These are phyloP conservation scores for Gryganskiella cystojenkinii DNA, from an alignment of 192 early-diverging fungal species.

Conservation along the genomic window DNA sequence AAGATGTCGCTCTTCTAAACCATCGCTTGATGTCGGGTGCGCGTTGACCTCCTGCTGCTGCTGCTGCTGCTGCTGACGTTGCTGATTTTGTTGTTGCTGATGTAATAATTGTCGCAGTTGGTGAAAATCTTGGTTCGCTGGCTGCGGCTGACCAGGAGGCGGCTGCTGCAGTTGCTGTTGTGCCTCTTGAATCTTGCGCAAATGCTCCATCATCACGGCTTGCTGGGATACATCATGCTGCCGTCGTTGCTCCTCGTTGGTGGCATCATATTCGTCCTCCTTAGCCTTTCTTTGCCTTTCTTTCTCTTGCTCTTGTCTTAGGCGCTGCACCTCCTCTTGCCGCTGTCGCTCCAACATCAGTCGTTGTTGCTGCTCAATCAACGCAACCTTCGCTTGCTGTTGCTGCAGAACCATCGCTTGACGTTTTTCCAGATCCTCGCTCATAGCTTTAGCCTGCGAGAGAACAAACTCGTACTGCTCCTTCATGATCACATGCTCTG, in stretches of 20 bases:
- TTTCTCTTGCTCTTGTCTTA: background rate
- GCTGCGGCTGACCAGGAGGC: background rate
- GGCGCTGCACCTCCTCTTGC: conserved; percentile 20
- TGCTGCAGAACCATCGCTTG: conserved; percentile 21
- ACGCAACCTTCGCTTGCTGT: conserved; percentile 20
- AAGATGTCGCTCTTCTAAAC: too few species aligned
- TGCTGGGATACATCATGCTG: background rate
- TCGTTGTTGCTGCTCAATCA: conserved; percentile 44
- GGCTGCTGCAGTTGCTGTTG: conserved; percentile 14
- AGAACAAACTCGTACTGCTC: conserved; percentile 13
- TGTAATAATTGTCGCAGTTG: conserved; percentile 2
- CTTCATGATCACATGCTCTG: conserved; percentile 2
- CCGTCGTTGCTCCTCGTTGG: background rate
- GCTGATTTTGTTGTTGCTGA: conserved; percentile 1
- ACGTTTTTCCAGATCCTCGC: conserved; percentile 27
- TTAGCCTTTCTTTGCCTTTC: too few species aligned
- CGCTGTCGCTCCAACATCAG: conserved; percentile 23
- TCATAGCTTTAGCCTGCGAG: conserved; percentile 5
- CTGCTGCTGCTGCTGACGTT: background rate
- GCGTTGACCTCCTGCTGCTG: too few species aligned
- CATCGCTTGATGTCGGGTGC: too few species aligned
- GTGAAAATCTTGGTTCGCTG: background rate
- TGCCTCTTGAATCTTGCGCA: conserved; percentile 7
- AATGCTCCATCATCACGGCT: too few species aligned
- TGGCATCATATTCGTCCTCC: too few species aligned